Conservation (phyloP, 2,329 filamentous ascomycete species). For the Fusarium veterinarium region DNA sequence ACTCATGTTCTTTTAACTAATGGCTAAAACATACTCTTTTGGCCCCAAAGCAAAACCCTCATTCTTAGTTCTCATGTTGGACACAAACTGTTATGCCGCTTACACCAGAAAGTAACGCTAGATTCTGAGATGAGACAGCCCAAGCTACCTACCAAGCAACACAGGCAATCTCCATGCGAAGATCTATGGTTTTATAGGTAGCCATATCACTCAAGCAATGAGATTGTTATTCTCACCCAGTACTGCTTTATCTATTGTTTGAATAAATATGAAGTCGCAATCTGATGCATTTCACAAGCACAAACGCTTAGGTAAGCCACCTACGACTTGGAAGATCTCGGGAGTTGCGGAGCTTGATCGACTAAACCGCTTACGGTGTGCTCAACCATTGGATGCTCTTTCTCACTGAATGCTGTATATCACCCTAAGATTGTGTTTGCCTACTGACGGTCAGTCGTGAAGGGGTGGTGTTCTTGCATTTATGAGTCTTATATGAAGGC, state of each 20-base stretch:
- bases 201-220: not conserved
- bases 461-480: not conserved
- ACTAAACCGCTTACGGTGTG: slow-evolving; percentile 36
- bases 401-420: slow-evolving; percentile 15
- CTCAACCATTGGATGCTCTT: slow-evolving; percentile 11
- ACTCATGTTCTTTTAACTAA: not conserved
- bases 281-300: not conserved
- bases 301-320: slow-evolving; percentile 36
- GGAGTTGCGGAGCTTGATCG: slow-evolving; percentile 29
- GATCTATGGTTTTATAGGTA: not conserved
- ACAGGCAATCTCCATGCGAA: not conserved
- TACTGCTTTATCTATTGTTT: not conserved
- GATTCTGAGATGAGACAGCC: not conserved
- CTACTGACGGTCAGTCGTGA: not conserved
- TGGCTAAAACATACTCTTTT: not conserved
- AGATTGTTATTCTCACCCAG: not conserved
- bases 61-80: not conserved
- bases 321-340: slow-evolving; percentile 14
- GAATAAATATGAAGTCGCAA: not conserved
- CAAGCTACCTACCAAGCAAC: not conserved
- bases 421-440: not conserved
- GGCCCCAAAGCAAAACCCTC: not conserved
- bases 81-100: not conserved
- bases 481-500: not conserved
- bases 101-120: not conserved